These are phyloP conservation scores for Phialophora chinensis DNA, from an alignment of 2,329 filamentous ascomycete species.

Conservation along the genomic window DNA sequence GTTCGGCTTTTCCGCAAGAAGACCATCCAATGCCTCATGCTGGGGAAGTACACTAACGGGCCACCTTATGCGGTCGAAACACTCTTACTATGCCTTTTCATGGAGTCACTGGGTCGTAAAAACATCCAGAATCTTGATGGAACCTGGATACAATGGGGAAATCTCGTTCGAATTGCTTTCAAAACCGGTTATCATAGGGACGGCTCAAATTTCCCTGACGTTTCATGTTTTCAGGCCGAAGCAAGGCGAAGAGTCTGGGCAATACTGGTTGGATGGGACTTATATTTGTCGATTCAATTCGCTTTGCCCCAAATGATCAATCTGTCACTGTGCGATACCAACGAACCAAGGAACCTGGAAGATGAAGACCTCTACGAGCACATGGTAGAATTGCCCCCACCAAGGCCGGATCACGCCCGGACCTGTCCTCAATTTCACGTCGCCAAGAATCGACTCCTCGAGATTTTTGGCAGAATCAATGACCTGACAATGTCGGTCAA, in stretches of 20 bases:
- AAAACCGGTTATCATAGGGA: slow-evolving; percentile 67
- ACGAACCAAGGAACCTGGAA: slow-evolving; percentile 63
- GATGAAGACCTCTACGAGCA: slow-evolving; percentile 66
- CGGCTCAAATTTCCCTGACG: slow-evolving; percentile 54
- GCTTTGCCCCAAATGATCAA: slow-evolving; percentile 68
- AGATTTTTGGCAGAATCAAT: slow-evolving; percentile 39
- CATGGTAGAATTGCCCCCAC: slow-evolving; percentile 57
- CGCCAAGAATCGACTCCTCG: slow-evolving; percentile 42
- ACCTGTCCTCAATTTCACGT: slow-evolving; percentile 41
- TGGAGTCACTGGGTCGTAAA: slow-evolving; percentile 57
- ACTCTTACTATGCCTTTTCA: slow-evolving; percentile 53
- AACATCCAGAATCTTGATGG: slow-evolving; percentile 53
- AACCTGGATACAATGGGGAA: slow-evolving; percentile 42
- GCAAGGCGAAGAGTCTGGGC: slow-evolving; percentile 54
- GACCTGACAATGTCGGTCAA: slow-evolving; percentile 30
- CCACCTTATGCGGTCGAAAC: slow-evolving; percentile 38
- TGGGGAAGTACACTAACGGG: slow-evolving; percentile 47
- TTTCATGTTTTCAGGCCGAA: slow-evolving; percentile 63
- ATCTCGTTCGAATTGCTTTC: slow-evolving; percentile 64
- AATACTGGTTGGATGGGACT: slow-evolving; percentile 62
- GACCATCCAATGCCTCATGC: slow-evolving; percentile 61
- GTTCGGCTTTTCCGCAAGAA: slow-evolving; percentile 42
- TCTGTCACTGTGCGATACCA: slow-evolving; percentile 64
- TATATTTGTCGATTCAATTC: slow-evolving; percentile 66
- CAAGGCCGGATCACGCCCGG: slow-evolving; percentile 59